Percentiles rank a stretch among this genome's conserved stretches.
phyloP scores from a whole-genome alignment of 2,329 filamentous ascomycete genomes.

The Botrytis squamosa region DNA sequence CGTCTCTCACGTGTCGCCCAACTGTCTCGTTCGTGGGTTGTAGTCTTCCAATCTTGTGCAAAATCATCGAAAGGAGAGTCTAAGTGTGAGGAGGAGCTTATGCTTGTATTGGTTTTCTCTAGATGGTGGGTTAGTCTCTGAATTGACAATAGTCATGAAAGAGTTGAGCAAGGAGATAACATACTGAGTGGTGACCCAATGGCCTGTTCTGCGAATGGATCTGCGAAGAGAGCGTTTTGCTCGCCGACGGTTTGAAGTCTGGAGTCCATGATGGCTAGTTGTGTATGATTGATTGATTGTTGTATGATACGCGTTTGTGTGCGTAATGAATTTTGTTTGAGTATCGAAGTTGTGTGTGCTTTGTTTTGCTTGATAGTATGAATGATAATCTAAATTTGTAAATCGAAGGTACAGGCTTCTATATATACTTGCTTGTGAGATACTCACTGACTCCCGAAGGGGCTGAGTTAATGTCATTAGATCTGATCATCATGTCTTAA shows the following conservation, averaged over 20 bases:
- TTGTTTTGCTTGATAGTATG: background rate
- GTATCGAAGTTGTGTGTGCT: background rate
- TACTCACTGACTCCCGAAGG: background rate
- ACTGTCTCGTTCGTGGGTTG: conserved; percentile 3
- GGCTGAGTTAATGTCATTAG: background rate
- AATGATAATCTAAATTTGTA: background rate
- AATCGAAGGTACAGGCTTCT: background rate
- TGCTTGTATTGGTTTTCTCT: conserved; percentile 8
- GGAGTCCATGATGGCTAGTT: background rate
- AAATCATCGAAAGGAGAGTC: conserved; percentile 21
- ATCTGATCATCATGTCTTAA: background rate
- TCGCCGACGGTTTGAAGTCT: background rate
- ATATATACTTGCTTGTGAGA: conserved; percentile 3
- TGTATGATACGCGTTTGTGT: background rate
- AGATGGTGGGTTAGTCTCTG: background rate
- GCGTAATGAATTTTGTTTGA: background rate
- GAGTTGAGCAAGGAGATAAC: background rate
- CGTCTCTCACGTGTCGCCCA: conserved; percentile 15
- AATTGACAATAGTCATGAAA: background rate
- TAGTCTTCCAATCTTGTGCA: conserved; percentile 20
- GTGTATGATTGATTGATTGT: conserved; percentile 3
- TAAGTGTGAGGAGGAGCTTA: background rate
- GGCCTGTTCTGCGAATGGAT: background rate
- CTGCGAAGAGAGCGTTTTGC: background rate
- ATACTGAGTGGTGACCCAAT: conserved; percentile 5